Base-by-base conservation (phyloP, 73 alveolate species). In the Stentor coeruleus region DNA sequence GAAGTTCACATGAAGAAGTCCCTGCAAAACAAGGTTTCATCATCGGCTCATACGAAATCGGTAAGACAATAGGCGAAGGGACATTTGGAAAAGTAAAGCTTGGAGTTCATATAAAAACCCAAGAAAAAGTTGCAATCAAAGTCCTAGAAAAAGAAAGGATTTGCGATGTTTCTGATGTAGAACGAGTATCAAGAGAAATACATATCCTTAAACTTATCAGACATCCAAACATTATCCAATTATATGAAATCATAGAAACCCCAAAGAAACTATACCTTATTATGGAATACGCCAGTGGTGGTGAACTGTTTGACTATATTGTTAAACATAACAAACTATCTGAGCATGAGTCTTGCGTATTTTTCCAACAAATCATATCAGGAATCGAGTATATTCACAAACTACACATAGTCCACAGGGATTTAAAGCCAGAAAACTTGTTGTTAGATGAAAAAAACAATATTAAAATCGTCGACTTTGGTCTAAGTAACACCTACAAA, bases 401-500 rank as follows among this genome's bases (percentile, higher is more conserved):
- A 3, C 77, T 77, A 33, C 91, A 93, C 11, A 88, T 93, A 11
- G 91, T 91, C 76, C 97, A 55, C n/a, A 15, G 72, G 20, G 72
- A 55, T 55, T n/a, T 55, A 15, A 55, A 55, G 20, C 72, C 72
- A 15, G 72, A 55, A 55, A 55, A 55, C 72, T n/a, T 55, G 15
- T 55, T 55, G 20, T 55, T 55, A 55, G 72, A n/a, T n/a, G 91
- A 93, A 55, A 82, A 84, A 59, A 89, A 83, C 66, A 86, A 88
- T 74, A 83, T 93, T 59, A 90, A 91, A 82, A 90, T 94, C 30
- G 94, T 94, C 3, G 98, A 94, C 85, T 94, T 94, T 83, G 98
- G 98, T 60, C 88, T 93, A 33, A 83, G 96, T 0, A 74, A 60
- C 60, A 37, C 35, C 15, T 31, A 60, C 35, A 3, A 33, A 6